Percentiles rank a stretch among this genome's conserved stretches.
phyloP scores from a whole-genome alignment of 768 basidiomycete species.

The Leccinellum luteum region DNA sequence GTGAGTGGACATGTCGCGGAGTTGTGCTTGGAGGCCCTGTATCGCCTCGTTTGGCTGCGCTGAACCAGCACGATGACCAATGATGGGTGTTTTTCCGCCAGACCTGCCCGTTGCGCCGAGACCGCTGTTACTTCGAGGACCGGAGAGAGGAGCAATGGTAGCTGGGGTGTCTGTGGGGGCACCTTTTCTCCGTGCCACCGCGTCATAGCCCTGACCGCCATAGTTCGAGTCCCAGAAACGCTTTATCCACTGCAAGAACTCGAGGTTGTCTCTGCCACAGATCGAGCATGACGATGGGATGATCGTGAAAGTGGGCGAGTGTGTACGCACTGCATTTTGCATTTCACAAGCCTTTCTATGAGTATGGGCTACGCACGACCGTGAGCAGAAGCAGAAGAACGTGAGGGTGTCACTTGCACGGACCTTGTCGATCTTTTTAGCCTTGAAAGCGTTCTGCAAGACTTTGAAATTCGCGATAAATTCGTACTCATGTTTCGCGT shows the following conservation, averaged over 20 bases:
- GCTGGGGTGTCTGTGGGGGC: slow-evolving; percentile 74
- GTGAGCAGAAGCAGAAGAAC: slow-evolving; percentile 5
- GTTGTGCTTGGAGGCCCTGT: slow-evolving; percentile 66
- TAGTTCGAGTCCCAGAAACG: slow-evolving; percentile 94
- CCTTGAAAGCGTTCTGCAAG: slow-evolving; percentile 88
- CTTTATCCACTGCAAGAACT: slow-evolving; percentile 97
- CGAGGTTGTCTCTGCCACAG: slow-evolving; percentile 82
- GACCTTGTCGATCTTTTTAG: slow-evolving; percentile 91
- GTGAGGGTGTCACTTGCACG: slow-evolving; percentile 27
- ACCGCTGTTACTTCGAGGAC: slow-evolving; percentile 39
- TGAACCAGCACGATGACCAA: slow-evolving; percentile 65
- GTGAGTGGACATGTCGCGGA: slow-evolving; percentile 77
- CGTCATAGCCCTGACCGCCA: slow-evolving; percentile 83
- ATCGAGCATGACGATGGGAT: slow-evolving; percentile 13
- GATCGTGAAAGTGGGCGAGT: slow-evolving; percentile 2
- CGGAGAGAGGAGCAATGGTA: slow-evolving; percentile 66
- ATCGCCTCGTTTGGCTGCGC: slow-evolving; percentile 67
- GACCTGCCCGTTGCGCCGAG: slow-evolving; percentile 42
- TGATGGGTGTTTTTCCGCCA: slow-evolving; percentile 71
- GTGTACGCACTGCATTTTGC: slow-evolving; percentile 93
- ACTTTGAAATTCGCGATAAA: slow-evolving; percentile 95
- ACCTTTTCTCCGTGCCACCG: slow-evolving; percentile 78
- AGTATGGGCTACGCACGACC: slow-evolving; percentile 70
- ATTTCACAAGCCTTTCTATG: slow-evolving; percentile 92
- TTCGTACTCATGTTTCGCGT: slow-evolving; percentile 95